Evolutionary conservation across 345 rosid genomes (phyloP).

Genomic region (Euphorbia pulcherrima): DNA sequence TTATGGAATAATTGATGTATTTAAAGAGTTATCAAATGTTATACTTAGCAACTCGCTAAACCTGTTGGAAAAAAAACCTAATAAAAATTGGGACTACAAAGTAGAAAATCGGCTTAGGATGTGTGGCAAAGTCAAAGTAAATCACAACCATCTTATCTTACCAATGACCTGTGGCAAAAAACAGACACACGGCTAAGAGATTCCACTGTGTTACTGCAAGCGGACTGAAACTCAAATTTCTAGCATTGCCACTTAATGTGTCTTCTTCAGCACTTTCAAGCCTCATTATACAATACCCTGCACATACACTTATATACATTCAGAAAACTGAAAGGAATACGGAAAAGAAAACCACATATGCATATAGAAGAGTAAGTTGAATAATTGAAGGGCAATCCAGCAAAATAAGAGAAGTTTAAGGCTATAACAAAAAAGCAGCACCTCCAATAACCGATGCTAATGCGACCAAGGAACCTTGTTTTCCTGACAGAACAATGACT

Average conservation of each 20-base stretch:
- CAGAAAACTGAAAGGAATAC: neutral
- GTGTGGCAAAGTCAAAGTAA: neutral
- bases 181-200: constrained; percentile 71
- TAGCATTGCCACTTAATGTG: constrained; percentile 23
- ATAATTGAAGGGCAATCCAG: constrained; percentile 2
- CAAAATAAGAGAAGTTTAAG: neutral
- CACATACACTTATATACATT: constrained; percentile 1
- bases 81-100: neutral
- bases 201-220: constrained; percentile 73
- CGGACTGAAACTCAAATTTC: constrained; percentile 37
- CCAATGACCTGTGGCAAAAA: constrained; percentile 94
- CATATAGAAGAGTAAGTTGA: neutral
- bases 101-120: neutral
- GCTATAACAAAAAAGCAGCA: constrained; percentile 20
- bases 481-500: constrained; percentile 65
- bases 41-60: neutral
- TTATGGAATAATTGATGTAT: neutral
- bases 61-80: neutral
- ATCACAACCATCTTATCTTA: constrained; percentile 33
- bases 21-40: neutral
- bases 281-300: constrained; percentile 80
- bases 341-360: neutral
- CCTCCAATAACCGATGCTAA: constrained; percentile 68
- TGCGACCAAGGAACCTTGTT: constrained; percentile 76
- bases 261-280: constrained; percentile 48